Evolutionary conservation across 495 filamentous ascomycete genomes (phyloP), one percentile per base, ranked within the genome.

Genomic region (Xylaria acuta): DNA sequence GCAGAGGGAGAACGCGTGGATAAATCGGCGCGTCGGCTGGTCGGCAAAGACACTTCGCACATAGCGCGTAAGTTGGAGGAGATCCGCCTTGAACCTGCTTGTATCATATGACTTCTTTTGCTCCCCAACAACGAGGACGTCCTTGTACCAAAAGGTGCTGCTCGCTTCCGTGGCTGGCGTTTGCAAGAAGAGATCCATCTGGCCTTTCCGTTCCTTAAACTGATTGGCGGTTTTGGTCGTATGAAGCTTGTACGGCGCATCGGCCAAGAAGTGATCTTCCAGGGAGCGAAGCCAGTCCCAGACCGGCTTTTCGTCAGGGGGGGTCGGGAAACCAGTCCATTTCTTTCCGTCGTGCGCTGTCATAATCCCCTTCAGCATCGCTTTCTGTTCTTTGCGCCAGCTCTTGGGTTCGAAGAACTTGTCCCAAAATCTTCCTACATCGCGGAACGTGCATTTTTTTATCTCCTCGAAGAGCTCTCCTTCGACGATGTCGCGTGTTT

Each of bases 1-100:
- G 64, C 49, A 73, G 56, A 83, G 38, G 22, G 62, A 63, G 64
- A 83, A 83, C 6, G 62, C 80, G 70, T 80, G 75, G 20, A 81
- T 20, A 56, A 78, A 83, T 34, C 73, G 74, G 20, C 80, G 73
- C 25, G 73, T 72, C 7, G 69, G 62, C 54, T 74, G 63, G n/a
- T 66, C 30, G 14, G 27, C 16, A 40, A 74, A 74, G 3, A 72
- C 30, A 12, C 36, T 32, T 34, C 69, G 63, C 22, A 59, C 69
- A 67, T 22, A 20, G n/a, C 41, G 43, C 16, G 69, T 38, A 30
- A 64, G 59, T n/a, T 65, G 47, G 58, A 69, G 30, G 2, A 69
- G 12, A 30, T 43, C 25, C n/a, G 5, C 59, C 1, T 58, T 65
- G n/a, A 69, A n/a, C n/a, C n/a, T n/a, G n/a, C n/a, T n/a, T n/a